phyloP scores from a whole-genome alignment of 139 green algal species.

The Ettlia oleoabundans region DNA sequence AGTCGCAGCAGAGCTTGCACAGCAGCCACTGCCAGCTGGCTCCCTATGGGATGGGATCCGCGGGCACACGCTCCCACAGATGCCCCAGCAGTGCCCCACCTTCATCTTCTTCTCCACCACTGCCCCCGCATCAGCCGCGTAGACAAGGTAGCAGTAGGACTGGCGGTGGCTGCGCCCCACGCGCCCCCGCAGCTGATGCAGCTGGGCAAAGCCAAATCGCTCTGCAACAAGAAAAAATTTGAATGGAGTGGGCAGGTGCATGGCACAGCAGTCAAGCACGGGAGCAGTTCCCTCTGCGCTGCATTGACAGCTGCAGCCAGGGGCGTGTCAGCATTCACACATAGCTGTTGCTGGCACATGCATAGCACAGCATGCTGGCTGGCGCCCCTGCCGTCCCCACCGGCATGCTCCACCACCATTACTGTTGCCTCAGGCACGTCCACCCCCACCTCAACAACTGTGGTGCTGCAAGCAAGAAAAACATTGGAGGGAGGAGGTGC shows the following conservation, averaged over 20 bases:
- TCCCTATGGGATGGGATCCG: no score
- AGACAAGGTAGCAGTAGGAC: constrained; percentile 55
- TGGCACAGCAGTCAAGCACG: not conserved
- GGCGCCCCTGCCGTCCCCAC: not conserved
- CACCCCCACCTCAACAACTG: constrained; percentile 93
- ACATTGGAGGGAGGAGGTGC: no score
- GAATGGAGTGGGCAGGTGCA: not conserved
- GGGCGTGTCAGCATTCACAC: not conserved
- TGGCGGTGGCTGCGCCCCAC: constrained; percentile 69
- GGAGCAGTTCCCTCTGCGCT: no score
- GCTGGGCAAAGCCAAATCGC: constrained; percentile 91
- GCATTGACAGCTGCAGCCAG: not conserved
- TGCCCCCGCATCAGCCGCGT: not conserved
- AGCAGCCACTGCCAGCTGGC: constrained; percentile 5
- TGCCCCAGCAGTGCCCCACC: constrained; percentile 14
- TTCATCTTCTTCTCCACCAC: constrained; percentile 22
- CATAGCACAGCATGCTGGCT: no score
- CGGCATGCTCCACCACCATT: constrained; percentile 91
- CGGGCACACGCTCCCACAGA: no score
- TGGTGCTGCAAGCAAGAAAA: no score
- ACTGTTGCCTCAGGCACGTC: constrained; percentile 89
- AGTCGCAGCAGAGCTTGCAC: not conserved
- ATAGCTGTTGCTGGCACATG: no score
- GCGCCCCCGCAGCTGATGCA: constrained; percentile 93
- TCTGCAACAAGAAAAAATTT: no score